Percentiles rank a stretch among this genome's conserved stretches.
Evolutionary conservation across 2,329 filamentous ascomycete species (phyloP).

Genomic region (Lithohypha guttulata): DNA sequence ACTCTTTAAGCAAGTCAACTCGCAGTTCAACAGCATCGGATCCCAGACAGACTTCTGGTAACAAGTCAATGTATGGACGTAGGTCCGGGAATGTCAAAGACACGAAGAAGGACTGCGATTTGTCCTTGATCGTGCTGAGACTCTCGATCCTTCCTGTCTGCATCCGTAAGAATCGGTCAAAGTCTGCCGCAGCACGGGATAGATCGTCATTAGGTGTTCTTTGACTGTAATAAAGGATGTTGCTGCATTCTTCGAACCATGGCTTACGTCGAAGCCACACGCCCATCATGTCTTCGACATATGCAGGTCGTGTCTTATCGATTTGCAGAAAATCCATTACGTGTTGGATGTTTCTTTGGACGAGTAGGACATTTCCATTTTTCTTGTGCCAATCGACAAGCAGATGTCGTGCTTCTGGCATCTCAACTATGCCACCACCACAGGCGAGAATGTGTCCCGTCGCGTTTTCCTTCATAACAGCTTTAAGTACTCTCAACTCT

Average conservation of each 20-base stretch:
- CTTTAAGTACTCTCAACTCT: conserved; percentile 63
- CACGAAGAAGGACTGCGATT: conserved; percentile 76
- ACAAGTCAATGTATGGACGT: conserved; percentile 47
- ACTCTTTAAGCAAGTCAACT: conserved; percentile 78
- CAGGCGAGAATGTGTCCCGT: conserved; percentile 79
- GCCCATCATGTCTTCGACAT: conserved; percentile 80
- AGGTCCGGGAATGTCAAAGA: conserved; percentile 76
- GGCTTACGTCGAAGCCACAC: conserved; percentile 83
- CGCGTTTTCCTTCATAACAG: conserved; percentile 63
- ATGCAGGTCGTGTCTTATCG: conserved; percentile 85
- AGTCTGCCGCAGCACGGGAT: conserved; percentile 52
- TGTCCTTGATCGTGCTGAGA: conserved; percentile 50
- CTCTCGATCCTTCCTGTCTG: conserved; percentile 52
- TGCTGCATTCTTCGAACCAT: conserved; percentile 89
- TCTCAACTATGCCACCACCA: conserved; percentile 87
- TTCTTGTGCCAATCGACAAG: conserved; percentile 61
- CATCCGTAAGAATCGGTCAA: conserved; percentile 59
- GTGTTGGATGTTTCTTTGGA: conserved; percentile 77
- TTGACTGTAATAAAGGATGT: conserved; percentile 83
- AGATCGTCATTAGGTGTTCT: conserved; percentile 43
- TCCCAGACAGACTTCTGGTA: conserved; percentile 67
- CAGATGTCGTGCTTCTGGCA: conserved; percentile 63
- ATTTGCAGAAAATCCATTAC: conserved; percentile 80
- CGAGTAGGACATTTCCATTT: conserved; percentile 74
- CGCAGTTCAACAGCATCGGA: conserved; percentile 88